These are phyloP conservation scores for Rhytidiadelphus loreus DNA, from an alignment of 225 moss, liverwort and hornwort genomes.

Conservation along the genomic window DNA sequence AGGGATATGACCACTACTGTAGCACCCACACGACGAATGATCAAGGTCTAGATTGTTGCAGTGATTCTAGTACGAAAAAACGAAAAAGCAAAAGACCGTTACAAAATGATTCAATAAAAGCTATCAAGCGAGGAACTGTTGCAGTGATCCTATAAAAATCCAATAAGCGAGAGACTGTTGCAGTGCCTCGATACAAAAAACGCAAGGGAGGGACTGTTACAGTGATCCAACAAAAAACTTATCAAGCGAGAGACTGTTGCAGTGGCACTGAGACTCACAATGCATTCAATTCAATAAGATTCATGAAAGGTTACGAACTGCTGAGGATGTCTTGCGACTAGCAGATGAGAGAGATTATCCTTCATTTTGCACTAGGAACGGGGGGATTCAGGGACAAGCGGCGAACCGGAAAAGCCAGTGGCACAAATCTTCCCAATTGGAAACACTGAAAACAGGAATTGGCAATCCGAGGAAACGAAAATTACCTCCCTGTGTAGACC, in stretches of 20 bases:
- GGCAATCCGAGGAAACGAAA: neutral
- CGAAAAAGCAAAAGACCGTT: neutral
- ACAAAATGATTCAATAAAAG: neutral
- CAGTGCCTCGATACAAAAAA: neutral
- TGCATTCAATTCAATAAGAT: neutral
- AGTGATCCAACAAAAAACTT: neutral
- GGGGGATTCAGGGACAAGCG: neutral
- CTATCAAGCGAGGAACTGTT: neutral
- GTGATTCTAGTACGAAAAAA: neutral
- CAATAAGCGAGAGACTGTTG: too few species aligned
- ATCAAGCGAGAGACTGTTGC: neutral
- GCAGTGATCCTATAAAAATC: neutral
- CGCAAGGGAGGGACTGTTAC: neutral
- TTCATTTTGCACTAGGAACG: neutral
- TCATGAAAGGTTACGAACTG: neutral
- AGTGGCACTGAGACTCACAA: neutral
- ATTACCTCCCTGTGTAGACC: neutral
- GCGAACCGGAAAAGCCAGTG: neutral
- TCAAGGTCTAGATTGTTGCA: neutral
- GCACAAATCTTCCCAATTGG: neutral
- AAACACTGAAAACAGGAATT: neutral
- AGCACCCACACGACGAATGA: neutral
- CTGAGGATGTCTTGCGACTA: neutral
- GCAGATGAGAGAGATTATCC: neutral
- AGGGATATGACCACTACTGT: too few species aligned